Conservation (phyloP, 805 yeast genomes). For the Kluyveromyces starmeri region DNA sequence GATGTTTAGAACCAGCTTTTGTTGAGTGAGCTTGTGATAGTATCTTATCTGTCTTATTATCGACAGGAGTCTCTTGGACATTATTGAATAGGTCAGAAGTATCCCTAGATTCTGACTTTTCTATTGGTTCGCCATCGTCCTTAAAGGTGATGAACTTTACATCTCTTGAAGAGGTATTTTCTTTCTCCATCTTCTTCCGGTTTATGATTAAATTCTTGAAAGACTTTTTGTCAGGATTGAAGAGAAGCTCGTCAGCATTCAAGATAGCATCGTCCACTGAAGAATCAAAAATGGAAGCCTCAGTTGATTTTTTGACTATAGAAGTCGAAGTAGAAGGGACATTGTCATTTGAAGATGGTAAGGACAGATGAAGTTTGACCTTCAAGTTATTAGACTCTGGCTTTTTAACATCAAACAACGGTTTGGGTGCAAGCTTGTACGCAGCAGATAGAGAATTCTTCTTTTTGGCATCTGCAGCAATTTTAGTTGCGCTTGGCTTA, state of each 20-base stretch:
- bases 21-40: constrained; percentile 4
- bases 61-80: constrained; percentile 5
- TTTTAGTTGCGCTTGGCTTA: constrained; percentile 41
- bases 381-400: constrained; percentile 4
- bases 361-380: not conserved
- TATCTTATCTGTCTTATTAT: constrained; percentile 4
- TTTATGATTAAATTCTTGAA: constrained; percentile 23
- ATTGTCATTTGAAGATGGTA: not conserved
- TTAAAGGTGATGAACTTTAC: constrained; percentile 7
- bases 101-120: constrained; percentile 1
- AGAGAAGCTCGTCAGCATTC: constrained; percentile 15
- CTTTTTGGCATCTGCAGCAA: constrained; percentile 42
- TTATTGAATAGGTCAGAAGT: not conserved
- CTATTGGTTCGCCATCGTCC: not conserved
- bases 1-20: not conserved
- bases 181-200: constrained; percentile 13
- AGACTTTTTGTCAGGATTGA: constrained; percentile 24
- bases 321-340: constrained; percentile 8
- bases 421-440: constrained; percentile 57
- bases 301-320: constrained; percentile 8
- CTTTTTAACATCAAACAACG: constrained; percentile 33
- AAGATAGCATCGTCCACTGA: constrained; percentile 19
- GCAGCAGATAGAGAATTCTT: constrained; percentile 52
- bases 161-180: constrained; percentile 5
- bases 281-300: constrained; percentile 9